A percentile compares a stretch with the other conserved stretches of the same genome.
Evolutionary conservation across 108 stramenopile species (phyloP).

Genomic region (Craspedostauros australis): DNA sequence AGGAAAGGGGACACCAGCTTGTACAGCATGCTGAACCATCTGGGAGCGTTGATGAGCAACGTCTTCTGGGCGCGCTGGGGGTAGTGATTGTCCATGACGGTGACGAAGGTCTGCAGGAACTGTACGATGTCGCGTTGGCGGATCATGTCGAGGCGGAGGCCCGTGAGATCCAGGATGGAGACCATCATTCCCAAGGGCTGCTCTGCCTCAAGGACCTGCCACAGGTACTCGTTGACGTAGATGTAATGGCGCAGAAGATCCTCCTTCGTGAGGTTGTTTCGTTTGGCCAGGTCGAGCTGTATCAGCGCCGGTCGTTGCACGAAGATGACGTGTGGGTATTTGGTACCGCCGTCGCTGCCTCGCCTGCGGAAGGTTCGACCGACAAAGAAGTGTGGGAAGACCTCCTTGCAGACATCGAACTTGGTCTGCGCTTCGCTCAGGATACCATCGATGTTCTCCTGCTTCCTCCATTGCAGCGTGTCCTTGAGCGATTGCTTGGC

Average conservation of each 20-base stretch:
- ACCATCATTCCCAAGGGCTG: slow-evolving; percentile 54
- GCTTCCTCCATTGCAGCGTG: slow-evolving; percentile 44
- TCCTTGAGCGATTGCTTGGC: slow-evolving; percentile 39
- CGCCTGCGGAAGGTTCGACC: too few relatives aligned
- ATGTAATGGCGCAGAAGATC: slow-evolving; percentile 64
- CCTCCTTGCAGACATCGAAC: slow-evolving; percentile 54
- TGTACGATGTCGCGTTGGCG: slow-evolving; percentile 37
- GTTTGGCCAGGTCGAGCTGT: slow-evolving; percentile 37
- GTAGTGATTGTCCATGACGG: slow-evolving; percentile 58
- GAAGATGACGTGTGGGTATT: slow-evolving; percentile 51
- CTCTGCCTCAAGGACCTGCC: slow-evolving; percentile 59
- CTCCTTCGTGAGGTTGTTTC: slow-evolving; percentile 39
- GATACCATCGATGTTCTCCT: slow-evolving; percentile 41
- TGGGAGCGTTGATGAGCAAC: slow-evolving; percentile 63
- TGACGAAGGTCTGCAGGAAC: slow-evolving; percentile 54
- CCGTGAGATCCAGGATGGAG: slow-evolving; percentile 55
- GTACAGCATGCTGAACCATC: slow-evolving; percentile 61
- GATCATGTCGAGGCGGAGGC: slow-evolving; percentile 31
- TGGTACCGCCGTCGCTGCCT: slow-evolving; percentile 32
- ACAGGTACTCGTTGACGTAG: slow-evolving; percentile 69
- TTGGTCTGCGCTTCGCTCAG: slow-evolving; percentile 45
- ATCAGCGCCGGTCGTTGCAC: slow-evolving; percentile 49
- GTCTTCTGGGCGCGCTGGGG: slow-evolving; percentile 65
- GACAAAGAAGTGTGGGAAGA: slow-evolving; percentile 52
- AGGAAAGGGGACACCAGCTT: slow-evolving; percentile 55